Evolutionary conservation across 163 green algal genomes (phyloP).

Genomic region (Scenedesmus sp.): DNA sequence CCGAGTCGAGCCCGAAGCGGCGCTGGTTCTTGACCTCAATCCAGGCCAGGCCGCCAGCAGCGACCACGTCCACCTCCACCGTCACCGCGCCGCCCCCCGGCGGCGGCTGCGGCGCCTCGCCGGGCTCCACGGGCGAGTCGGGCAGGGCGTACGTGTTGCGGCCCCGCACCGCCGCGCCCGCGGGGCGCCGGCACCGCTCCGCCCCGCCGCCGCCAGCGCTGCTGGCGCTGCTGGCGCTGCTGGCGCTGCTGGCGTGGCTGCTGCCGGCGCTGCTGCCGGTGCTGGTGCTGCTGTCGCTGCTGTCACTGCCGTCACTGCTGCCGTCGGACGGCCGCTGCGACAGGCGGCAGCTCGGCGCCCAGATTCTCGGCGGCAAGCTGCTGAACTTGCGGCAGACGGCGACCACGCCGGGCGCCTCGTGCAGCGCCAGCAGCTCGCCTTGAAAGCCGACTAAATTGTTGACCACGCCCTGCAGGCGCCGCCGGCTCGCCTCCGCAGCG

Average conservation of each 20-base stretch:
- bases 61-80: conserved; percentile 61
- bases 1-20: conserved; percentile 54
- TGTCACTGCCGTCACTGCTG: not conserved
- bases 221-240: conserved; percentile 1
- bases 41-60: conserved; percentile 56
- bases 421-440: conserved; percentile 12
- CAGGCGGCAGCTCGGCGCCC: not conserved
- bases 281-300: conserved; percentile 1
- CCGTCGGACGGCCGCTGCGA: not conserved
- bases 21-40: conserved; percentile 69
- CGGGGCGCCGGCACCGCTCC: too few species aligned
- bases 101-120: not conserved
- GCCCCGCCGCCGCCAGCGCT: conserved; percentile 5
- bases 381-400: conserved; percentile 45
- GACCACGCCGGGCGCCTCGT: conserved; percentile 35
- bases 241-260: conserved; percentile 3
- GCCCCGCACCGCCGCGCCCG: too few species aligned
- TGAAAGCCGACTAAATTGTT: conserved; percentile 60
- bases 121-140: too few species aligned
- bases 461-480: conserved; percentile 45
- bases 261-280: not conserved
- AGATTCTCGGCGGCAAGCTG: not conserved
- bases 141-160: too few species aligned
- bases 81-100: not conserved
- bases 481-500: too few species aligned